These are phyloP conservation scores for Clarireedia sp. DNA, from an alignment of 2,329 filamentous ascomycete genomes.

Conservation along the genomic window DNA sequence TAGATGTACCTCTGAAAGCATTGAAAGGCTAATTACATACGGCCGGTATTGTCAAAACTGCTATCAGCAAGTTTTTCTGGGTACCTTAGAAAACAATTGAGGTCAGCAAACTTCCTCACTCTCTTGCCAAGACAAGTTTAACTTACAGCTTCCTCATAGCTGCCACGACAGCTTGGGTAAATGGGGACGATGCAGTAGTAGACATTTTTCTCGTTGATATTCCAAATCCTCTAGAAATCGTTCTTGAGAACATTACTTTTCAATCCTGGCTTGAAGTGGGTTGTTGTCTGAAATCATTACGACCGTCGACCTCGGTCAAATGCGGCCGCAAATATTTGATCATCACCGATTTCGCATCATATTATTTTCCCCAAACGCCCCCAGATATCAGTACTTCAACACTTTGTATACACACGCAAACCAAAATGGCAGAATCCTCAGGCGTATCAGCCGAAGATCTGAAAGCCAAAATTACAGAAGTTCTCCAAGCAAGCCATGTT, in stretches of 20 bases:
- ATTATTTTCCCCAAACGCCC: neutral
- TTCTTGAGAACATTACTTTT: slow-evolving; percentile 18
- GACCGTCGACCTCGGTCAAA: neutral
- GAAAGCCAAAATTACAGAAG: slow-evolving; percentile 57
- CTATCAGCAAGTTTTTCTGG: slow-evolving; percentile 83
- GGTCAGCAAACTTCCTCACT: neutral
- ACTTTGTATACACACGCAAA: neutral
- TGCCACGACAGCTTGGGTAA: slow-evolving; percentile 60
- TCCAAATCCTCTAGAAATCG: slow-evolving; percentile 11
- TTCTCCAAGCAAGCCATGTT: slow-evolving; percentile 68
- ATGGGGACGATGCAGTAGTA: slow-evolving; percentile 30
- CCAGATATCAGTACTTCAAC: neutral
- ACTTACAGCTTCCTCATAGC: slow-evolving; percentile 74
- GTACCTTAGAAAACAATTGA: slow-evolving; percentile 49
- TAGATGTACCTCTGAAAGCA: neutral
- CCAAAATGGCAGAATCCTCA: slow-evolving; percentile 44
- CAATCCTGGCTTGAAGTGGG: neutral
- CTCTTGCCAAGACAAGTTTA: neutral
- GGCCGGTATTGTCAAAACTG: slow-evolving; percentile 92
- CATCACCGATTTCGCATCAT: slow-evolving; percentile 5
- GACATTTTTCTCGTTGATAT: slow-evolving; percentile 19
- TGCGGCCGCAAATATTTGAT: slow-evolving; percentile 9
- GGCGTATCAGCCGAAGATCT: slow-evolving; percentile 68
- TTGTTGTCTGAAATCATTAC: neutral
- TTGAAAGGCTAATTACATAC: slow-evolving; percentile 30